Base-by-base conservation (phyloP, 139 green algal genomes). In the Chlorella sorokiniana region DNA sequence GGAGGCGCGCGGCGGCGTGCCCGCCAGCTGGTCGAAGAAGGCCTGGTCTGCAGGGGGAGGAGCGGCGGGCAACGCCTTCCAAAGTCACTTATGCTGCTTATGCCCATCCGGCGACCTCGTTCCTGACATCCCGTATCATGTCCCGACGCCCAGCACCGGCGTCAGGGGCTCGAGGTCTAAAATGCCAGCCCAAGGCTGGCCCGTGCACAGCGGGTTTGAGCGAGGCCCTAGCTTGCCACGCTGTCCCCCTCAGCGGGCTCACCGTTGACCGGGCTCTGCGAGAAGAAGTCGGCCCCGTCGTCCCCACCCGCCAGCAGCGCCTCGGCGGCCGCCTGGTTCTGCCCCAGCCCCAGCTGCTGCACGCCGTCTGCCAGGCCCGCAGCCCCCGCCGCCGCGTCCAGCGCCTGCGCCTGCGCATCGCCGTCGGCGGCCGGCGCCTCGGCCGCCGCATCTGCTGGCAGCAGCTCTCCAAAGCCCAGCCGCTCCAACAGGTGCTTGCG, bases 401-500 rank as follows among this genome's bases (percentile, higher is more conserved):
- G 63, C 11, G 16, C 37, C 25, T 67, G n/a, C 20, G n/a, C 51
- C 40, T 31, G 41, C 14, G 71, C 51, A 51, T 33, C 73, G 11
- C 14, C 37, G 37, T 35, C 65, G 18, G 48, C 68, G 1, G 33
- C 20, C 48, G 75, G 71, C 38, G 79, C 72, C 44, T 79, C 83
- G 8, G 85, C 84, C 33, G 68, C 70, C 0, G 86, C 61, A 33
- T 76, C 75, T 27, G 83, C 48, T 1, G 84, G 82, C 27, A 95
- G 82, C n/a, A 88, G 74, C 27, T 94, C 87, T 20, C 83, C 81
- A 71, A 98, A 99, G 38, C 96, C 94, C 10, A 99, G 91, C 31
- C 94, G 88, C 2, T 83, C 69, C 61, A 98, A 89, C 77, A 99
- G 87, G 79, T 95, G 72, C 67, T 86, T 76, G 16, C 91, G 87